Evolutionary conservation across 2,329 filamentous ascomycete genomes (phyloP), one percentile per base, ranked within the genome.

Genomic region (Incumbomyces lentus): DNA sequence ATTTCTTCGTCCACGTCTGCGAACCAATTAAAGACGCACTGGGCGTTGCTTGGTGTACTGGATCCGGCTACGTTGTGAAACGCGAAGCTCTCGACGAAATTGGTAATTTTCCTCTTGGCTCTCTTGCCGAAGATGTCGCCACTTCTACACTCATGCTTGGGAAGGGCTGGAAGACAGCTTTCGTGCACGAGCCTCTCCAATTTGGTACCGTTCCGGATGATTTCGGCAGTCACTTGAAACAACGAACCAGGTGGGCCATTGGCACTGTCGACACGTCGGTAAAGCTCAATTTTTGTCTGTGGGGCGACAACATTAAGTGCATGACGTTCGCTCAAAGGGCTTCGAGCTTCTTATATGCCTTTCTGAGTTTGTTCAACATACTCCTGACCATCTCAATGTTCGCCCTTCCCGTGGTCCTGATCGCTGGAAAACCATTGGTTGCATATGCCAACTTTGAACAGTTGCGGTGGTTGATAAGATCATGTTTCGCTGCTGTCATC

Each of bases 211-310:
- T 66, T 11, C 66, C 66, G 1, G 59, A 61, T 2, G 62, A 64
- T 6, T 57, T 63, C 26, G 57, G 58, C 16, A 62, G 62, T 2
- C 64, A 68, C 50, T 54, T 66, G 17, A 63, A 64, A 16, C 66
- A 68, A 52, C 55, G 62, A 8, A 63, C 60, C 31, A 54, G 65
- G 49, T 68, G 64, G 65, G 58, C 61, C 32, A 64, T 64, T 19
- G 63, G 62, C 46, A 78, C 75, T 0, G 69, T 80, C 12, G 75
- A 80, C 55, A 78, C 74, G 0, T 73, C 76, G 0, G 67, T 77
- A 55, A 78, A 78, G 65, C 69, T 79, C 41, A 76, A 73, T 53
- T 80, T 79, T 52, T 79, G 74, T 54, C 63, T 79, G 3, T 79
- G 64, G 62, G 75, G 77, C 29, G 67, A 73, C 8, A 58, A 68